Evolutionary conservation across 2,329 filamentous ascomycete genomes (phyloP).

Genomic region (Sphaerulina populicola): DNA sequence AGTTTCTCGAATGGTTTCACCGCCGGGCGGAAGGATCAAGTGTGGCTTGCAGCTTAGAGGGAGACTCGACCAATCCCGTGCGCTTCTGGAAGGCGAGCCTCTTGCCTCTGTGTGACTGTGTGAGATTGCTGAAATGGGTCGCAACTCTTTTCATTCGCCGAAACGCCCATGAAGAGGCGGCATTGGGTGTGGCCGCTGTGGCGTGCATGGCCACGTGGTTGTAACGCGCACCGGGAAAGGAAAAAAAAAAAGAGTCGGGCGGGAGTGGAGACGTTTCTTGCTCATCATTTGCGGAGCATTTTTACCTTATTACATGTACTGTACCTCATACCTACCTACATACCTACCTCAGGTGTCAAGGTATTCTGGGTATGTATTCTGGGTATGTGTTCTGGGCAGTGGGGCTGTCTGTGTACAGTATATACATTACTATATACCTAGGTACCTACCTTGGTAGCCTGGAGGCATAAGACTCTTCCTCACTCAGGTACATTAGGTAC

Average conservation of each 20-base stretch:
- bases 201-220: slow-evolving; percentile 5
- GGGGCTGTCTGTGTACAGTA: no score
- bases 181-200: slow-evolving; percentile 1
- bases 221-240: neutral
- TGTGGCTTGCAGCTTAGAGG: slow-evolving; percentile 2
- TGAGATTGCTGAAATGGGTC: neutral
- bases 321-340: no score
- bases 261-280: slow-evolving; percentile 1
- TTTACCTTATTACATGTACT: no score
- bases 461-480: no score
- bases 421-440: no score
- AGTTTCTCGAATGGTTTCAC: neutral
- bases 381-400: no score
- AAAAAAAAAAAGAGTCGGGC: neutral
- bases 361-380: no score
- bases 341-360: no score
- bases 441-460: no score
- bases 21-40: neutral
- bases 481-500: no score
- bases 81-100: neutral
- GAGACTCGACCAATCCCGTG: neutral
- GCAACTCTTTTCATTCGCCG: neutral
- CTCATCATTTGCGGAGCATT: neutral
- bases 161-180: neutral
- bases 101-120: neutral